These are phyloP conservation scores for Alternaria angustiovoidea DNA, from an alignment of 2,329 filamentous ascomycete genomes.

Conservation along the genomic window DNA sequence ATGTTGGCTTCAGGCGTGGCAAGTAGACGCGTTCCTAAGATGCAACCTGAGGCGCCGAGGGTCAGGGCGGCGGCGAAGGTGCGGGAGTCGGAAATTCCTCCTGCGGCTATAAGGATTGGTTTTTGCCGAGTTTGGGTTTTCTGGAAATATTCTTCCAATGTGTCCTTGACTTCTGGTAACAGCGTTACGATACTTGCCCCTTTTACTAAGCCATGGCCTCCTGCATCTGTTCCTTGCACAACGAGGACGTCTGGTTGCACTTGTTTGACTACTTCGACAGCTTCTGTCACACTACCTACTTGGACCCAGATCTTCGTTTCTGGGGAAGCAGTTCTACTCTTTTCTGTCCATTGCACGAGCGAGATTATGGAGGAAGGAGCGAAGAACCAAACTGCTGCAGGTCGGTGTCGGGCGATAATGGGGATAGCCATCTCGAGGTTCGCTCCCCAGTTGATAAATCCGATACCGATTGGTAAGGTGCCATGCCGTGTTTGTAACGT, in stretches of 20 bases:
- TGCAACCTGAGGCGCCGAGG: slow-evolving; percentile 62
- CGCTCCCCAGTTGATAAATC: slow-evolving; percentile 66
- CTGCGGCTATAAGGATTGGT: slow-evolving; percentile 62
- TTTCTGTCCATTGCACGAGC: slow-evolving; percentile 42
- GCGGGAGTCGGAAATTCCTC: slow-evolving; percentile 66
- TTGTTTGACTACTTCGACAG: slow-evolving; percentile 57
- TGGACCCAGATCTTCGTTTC: slow-evolving; percentile 65
- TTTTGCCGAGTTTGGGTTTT: slow-evolving; percentile 1
- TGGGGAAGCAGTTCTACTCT: slow-evolving; percentile 43
- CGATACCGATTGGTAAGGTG: slow-evolving; percentile 64
- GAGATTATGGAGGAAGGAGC: slow-evolving; percentile 53
- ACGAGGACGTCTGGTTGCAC: slow-evolving; percentile 66
- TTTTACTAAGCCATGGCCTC: slow-evolving; percentile 67
- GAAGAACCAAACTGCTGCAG: slow-evolving; percentile 73
- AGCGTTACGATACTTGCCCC: slow-evolving; percentile 65
- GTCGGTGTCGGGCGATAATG: slow-evolving; percentile 61
- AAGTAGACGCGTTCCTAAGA: slow-evolving; percentile 71
- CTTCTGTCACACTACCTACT: slow-evolving; percentile 66
- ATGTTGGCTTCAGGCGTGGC: slow-evolving; percentile 60
- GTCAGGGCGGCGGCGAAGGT: slow-evolving; percentile 64
- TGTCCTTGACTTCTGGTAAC: slow-evolving; percentile 64
- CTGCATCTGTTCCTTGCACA: slow-evolving; percentile 70
- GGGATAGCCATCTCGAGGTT: slow-evolving; percentile 57
- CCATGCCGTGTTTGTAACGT: slow-evolving; percentile 8
- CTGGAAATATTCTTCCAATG: slow-evolving; percentile 42